Percentiles rank a stretch among this genome's conserved stretches.
Evolutionary conservation across 768 basidiomycete genomes (phyloP).

Genomic region (Amyloporia xantha): DNA sequence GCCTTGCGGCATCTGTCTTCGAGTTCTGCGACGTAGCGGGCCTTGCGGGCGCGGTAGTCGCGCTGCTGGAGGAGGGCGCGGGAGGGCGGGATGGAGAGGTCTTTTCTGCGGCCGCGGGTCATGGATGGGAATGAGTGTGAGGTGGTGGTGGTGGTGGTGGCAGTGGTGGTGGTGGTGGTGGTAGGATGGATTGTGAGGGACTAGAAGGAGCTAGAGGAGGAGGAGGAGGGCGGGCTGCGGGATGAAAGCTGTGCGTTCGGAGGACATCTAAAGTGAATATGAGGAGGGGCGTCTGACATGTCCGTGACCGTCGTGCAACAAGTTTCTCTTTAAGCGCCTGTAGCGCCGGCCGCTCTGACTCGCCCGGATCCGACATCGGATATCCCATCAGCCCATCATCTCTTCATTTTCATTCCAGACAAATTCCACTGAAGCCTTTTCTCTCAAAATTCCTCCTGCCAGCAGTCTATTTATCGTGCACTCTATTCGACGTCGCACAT

Average conservation of each 20-base stretch:
- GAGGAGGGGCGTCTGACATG: neutral
- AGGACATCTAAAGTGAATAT: neutral
- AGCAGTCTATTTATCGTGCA: neutral
- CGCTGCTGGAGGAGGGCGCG: conserved; percentile 56
- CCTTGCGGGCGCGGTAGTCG: conserved; percentile 58
- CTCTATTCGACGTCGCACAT: neutral
- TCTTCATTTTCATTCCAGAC: conserved; percentile 3
- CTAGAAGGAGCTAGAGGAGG: neutral
- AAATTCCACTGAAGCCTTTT: neutral
- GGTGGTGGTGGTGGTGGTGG: neutral
- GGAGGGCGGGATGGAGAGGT: conserved; percentile 51
- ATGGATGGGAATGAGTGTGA: conserved; percentile 24
- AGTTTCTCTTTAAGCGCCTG: neutral
- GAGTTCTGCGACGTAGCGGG: conserved; percentile 47
- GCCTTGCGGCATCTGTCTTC: conserved; percentile 46
- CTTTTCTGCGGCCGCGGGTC: conserved; percentile 63
- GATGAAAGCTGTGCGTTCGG: neutral
- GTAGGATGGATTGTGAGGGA: neutral
- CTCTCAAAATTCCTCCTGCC: neutral
- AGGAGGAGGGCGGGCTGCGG: neutral
- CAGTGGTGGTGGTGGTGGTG: neutral
- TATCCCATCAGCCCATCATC: neutral
- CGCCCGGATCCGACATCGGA: conserved; percentile 4
- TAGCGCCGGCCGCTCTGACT: conserved; percentile 1
- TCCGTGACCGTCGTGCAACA: conserved; percentile 2